Evolutionary conservation across 108 stramenopile species (phyloP).

Genomic region (Fragilaria radians): DNA sequence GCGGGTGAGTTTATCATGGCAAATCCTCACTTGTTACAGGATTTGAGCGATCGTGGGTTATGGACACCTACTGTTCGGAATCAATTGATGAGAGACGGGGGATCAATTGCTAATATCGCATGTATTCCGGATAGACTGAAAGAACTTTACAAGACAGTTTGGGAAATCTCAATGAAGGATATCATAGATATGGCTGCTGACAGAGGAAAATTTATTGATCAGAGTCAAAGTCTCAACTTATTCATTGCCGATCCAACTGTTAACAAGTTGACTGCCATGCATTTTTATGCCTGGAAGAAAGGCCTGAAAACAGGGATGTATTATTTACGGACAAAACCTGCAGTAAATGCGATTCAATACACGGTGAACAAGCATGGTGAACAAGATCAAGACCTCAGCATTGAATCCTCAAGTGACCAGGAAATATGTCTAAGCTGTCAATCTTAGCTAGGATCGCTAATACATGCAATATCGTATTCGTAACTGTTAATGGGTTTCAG

Average conservation of each 20-base stretch:
- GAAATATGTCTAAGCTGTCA: conserved; percentile 24
- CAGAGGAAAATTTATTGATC: conserved; percentile 93
- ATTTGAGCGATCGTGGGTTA: conserved; percentile 89
- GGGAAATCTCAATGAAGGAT: conserved; percentile 95
- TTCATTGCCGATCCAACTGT: conserved; percentile 92
- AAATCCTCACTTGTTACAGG: conserved; percentile 93
- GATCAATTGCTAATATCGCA: conserved; percentile 80
- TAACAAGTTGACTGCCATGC: conserved; percentile 94
- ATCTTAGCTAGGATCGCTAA: conserved; percentile 1
- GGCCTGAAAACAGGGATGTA: conserved; percentile 98
- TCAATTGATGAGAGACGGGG: conserved; percentile 90
- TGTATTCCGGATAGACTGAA: conserved; percentile 75
- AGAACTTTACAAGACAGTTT: conserved; percentile 96
- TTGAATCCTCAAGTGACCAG: conserved; percentile 6
- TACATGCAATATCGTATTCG: conserved; percentile 4
- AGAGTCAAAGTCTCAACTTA: conserved; percentile 94
- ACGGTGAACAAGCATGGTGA: conserved; percentile 79
- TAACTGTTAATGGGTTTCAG: too few relatives aligned
- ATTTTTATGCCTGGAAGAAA: conserved; percentile 97
- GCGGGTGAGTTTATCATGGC: conserved; percentile 97
- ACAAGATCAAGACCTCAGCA: neutral
- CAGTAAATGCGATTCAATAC: conserved; percentile 97
- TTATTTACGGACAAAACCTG: conserved; percentile 91
- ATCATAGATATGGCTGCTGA: conserved; percentile 97
- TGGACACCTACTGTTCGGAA: conserved; percentile 91